phyloP scores from a whole-genome alignment of 345 rosid species.

The Dimocarpus longan region DNA sequence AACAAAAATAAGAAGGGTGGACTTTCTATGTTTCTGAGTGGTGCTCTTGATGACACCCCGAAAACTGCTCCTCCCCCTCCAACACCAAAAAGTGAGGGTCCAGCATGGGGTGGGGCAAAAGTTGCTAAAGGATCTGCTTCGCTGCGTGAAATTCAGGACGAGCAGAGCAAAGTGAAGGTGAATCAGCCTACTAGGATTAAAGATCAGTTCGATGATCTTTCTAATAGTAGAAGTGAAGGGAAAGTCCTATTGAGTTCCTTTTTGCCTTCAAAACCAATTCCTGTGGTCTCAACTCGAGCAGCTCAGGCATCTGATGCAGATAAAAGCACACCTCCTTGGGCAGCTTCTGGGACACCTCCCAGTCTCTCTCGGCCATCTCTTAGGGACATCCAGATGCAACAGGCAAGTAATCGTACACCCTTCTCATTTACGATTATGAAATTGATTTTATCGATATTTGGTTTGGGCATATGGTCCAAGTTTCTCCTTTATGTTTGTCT shows the following conservation, averaged over 20 bases:
- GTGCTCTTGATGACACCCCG: slow-evolving; percentile 86
- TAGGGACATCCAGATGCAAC: slow-evolving; percentile 92
- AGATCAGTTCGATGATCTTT: slow-evolving; percentile 45
- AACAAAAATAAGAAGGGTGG: slow-evolving; percentile 88
- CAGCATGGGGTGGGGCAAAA: slow-evolving; percentile 97
- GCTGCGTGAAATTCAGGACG: slow-evolving; percentile 84
- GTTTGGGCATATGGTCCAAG: not conserved
- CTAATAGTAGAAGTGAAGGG: slow-evolving; percentile 44
- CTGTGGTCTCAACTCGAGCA: slow-evolving; percentile 46
- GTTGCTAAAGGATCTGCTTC: slow-evolving; percentile 71
- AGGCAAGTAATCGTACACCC: slow-evolving; percentile 43
- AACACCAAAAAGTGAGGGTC: slow-evolving; percentile 76
- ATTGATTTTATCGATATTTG: not conserved
- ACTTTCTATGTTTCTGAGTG: slow-evolving; percentile 94
- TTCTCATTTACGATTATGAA: not conserved
- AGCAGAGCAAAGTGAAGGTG: slow-evolving; percentile 68
- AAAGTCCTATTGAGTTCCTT: slow-evolving; percentile 70
- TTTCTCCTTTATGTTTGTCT: not conserved
- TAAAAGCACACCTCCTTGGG: slow-evolving; percentile 89
- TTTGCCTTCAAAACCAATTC: slow-evolving; percentile 76
- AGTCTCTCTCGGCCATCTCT: slow-evolving; percentile 73
- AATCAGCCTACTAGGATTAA: slow-evolving; percentile 40
- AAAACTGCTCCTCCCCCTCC: slow-evolving; percentile 50
- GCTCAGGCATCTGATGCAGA: slow-evolving; percentile 61
- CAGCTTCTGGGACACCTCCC: slow-evolving; percentile 78